Conservation (phyloP, 768 basidiomycete species). For the Leucosporidium yakuticum region DNA sequence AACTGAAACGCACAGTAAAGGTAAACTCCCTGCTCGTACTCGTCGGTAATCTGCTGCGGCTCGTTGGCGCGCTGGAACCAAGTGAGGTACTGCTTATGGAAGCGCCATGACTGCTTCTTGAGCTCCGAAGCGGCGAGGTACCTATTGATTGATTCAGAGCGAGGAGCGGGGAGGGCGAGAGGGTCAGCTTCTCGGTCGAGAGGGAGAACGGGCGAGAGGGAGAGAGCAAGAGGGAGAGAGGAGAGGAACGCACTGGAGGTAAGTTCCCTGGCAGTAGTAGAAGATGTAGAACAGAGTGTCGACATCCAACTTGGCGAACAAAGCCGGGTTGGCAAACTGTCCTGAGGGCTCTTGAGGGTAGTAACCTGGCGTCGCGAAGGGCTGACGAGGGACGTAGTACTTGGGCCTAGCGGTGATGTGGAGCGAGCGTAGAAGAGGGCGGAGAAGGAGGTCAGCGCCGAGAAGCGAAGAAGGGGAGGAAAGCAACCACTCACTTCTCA, state of each 20-base stretch:
- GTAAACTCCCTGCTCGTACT: constrained; percentile 98
- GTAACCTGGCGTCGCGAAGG: constrained; percentile 81
- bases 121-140: constrained; percentile 94
- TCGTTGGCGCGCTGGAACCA: constrained; percentile 98
- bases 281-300: constrained; percentile 99
- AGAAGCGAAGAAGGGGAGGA: neutral
- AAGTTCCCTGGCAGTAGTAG: constrained; percentile 94
- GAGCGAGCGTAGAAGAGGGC: neutral
- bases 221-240: neutral
- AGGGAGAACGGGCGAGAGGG: constrained; percentile 7
- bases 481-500: constrained; percentile 61
- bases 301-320: constrained; percentile 87
- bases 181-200: too few relatives aligned
- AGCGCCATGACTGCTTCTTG: constrained; percentile 96
- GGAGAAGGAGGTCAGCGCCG: constrained; percentile 4
- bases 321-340: constrained; percentile 68
- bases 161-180: neutral
- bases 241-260: constrained; percentile 71
- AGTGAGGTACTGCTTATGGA: constrained; percentile 97
- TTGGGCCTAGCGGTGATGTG: constrained; percentile 60
- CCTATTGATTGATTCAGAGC: constrained; percentile 46
- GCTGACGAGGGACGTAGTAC: constrained; percentile 91
- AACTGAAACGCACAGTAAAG: constrained; percentile 63
- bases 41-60: constrained; percentile 96
- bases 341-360: constrained; percentile 86